Conservation (phyloP, 2,329 filamentous ascomycete genomes). For the Shiraia bambusicola region DNA sequence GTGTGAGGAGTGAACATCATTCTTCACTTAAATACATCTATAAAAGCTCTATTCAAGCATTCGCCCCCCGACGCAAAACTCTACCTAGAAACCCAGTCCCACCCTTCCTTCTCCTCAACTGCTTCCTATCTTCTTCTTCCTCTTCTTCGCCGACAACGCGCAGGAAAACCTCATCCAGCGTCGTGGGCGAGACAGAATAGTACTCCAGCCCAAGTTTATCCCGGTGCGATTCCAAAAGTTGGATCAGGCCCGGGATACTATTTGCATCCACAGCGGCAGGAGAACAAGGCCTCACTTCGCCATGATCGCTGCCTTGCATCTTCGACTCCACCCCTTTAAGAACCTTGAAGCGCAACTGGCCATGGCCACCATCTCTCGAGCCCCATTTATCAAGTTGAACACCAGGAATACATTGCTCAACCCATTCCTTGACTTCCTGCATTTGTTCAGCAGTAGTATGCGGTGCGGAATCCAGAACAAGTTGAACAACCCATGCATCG, state of each 20-base stretch:
- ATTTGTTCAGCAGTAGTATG: constrained; percentile 71
- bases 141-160: constrained; percentile 77
- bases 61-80: not conserved
- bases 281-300: too few relatives aligned
- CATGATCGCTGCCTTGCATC: constrained; percentile 19
- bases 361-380: constrained; percentile 73
- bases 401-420: constrained; percentile 60
- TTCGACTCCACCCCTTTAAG: constrained; percentile 49
- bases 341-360: constrained; percentile 82
- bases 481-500: constrained; percentile 76
- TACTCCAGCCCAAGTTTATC: constrained; percentile 72
- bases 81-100: constrained; percentile 3
- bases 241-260: constrained; percentile 69
- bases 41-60: not conserved
- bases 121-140: constrained; percentile 43
- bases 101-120: constrained; percentile 14
- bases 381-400: constrained; percentile 60
- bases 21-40: not conserved
- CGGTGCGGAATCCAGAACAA: constrained; percentile 74
- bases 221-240: constrained; percentile 71
- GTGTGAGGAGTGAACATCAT: not conserved
- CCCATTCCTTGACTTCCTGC: constrained; percentile 64
- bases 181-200: constrained; percentile 84
- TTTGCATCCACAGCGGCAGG: too few relatives aligned
- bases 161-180: constrained; percentile 87